phyloP scores from a whole-genome alignment of 208 protist species.

The Sergeia podlipaevii region DNA sequence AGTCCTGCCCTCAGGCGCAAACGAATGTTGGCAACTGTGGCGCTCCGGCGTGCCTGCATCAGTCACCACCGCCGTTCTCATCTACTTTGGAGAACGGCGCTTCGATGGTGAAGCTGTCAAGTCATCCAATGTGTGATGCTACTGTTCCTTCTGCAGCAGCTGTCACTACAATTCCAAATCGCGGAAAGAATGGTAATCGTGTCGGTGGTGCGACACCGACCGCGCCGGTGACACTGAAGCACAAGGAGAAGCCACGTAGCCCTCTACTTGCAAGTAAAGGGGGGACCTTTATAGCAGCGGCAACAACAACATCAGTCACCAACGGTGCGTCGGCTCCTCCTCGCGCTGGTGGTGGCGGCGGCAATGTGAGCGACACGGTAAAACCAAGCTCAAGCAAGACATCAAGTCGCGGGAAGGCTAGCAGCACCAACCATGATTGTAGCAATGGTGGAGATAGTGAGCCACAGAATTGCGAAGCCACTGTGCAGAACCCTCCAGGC shows the following conservation, averaged over 20 bases:
- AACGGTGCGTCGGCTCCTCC: too few relatives aligned
- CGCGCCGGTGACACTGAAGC: too few relatives aligned
- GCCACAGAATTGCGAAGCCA: too few relatives aligned
- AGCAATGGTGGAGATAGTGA: too few relatives aligned
- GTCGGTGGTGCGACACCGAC: too few relatives aligned
- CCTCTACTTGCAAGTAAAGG: too few relatives aligned
- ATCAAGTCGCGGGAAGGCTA: not conserved
- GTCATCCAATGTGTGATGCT: not conserved
- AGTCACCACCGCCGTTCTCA: not conserved
- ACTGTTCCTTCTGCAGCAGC: not conserved
- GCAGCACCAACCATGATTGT: constrained; percentile 7
- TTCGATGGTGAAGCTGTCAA: not conserved
- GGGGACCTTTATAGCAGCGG: too few relatives aligned
- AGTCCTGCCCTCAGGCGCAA: too few relatives aligned
- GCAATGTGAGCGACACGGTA: not conserved
- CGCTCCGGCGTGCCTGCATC: not conserved
- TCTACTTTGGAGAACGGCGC: not conserved
- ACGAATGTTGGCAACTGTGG: not conserved
- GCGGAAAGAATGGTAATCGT: too few relatives aligned
- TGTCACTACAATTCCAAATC: not conserved
- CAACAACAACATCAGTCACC: too few relatives aligned
- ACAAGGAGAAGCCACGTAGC: too few relatives aligned
- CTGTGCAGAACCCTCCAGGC: too few relatives aligned
- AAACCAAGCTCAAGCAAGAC: constrained; percentile 14
- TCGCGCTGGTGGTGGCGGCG: not conserved